These are phyloP conservation scores for Tilletia caries DNA, from an alignment of 1,284 basidiomycete species.

Conservation along the genomic window DNA sequence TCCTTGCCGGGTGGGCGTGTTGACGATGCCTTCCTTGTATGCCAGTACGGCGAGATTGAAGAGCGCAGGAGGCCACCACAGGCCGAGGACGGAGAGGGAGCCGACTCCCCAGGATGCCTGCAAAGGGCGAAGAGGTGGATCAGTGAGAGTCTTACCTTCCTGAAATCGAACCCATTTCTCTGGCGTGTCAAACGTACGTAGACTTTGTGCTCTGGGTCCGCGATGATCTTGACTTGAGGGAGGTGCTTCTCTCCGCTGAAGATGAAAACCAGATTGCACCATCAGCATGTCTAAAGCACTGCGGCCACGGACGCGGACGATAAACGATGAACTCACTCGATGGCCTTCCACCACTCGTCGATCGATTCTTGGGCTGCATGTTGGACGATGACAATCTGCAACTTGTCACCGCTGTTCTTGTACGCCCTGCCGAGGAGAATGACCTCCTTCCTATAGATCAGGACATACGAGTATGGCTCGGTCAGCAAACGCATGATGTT, in stretches of 20 bases:
- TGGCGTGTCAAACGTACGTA: slow-evolving; percentile 13
- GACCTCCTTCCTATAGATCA: slow-evolving; percentile 17
- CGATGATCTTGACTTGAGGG: slow-evolving; percentile 14
- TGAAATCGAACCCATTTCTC: no score
- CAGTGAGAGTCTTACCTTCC: neutral
- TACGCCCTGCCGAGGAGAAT: slow-evolving; percentile 12
- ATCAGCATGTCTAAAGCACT: no score
- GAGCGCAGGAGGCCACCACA: slow-evolving; percentile 18
- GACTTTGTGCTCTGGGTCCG: slow-evolving; percentile 20
- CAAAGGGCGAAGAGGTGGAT: no score
- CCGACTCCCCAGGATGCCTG: slow-evolving; percentile 23
- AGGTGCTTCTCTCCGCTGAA: slow-evolving; percentile 11
- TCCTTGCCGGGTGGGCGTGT: slow-evolving; percentile 20
- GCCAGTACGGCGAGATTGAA: slow-evolving; percentile 15
- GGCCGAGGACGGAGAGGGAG: slow-evolving; percentile 3
- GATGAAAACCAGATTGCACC: neutral
- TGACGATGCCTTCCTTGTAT: slow-evolving; percentile 20
- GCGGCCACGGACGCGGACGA: no score
- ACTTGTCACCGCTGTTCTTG: slow-evolving; percentile 15
- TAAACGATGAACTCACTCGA: slow-evolving; percentile 18
- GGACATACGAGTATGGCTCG: neutral
- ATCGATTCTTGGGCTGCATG: slow-evolving; percentile 18
- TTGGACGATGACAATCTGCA: slow-evolving; percentile 22
- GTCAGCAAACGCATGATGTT: neutral
- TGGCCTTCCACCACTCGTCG: slow-evolving; percentile 19